These are phyloP conservation scores for Leucocoprinus sp. DNA, from an alignment of 768 basidiomycete species.

Conservation along the genomic window DNA sequence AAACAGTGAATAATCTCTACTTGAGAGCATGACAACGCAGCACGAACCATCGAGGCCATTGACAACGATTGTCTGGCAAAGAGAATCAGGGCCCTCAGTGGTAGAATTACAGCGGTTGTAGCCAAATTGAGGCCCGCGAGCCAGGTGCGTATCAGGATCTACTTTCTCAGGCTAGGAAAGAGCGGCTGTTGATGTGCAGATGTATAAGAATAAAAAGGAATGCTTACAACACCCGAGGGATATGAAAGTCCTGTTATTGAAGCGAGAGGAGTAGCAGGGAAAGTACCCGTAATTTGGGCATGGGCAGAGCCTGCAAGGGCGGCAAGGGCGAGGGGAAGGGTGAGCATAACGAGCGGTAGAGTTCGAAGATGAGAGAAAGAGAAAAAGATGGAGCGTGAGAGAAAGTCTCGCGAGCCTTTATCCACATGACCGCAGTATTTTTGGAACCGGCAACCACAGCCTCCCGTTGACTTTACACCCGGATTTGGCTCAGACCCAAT, in stretches of 20 bases:
- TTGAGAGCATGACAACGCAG: background rate
- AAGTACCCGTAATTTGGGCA: constrained; percentile 23
- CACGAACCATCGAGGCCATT: constrained; percentile 38
- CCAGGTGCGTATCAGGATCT: constrained; percentile 21
- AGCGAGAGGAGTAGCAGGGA: constrained; percentile 32
- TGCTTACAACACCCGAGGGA: constrained; percentile 32
- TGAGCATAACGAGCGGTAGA: constrained; percentile 5
- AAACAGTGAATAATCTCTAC: background rate
- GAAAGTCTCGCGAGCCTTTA: background rate
- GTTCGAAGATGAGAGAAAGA: constrained; percentile 5
- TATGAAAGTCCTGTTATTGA: constrained; percentile 30
- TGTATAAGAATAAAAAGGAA: background rate
- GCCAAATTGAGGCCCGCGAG: constrained; percentile 42
- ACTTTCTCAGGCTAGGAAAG: constrained; percentile 22
- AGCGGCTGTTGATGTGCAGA: background rate
- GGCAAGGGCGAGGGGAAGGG: constrained; percentile 16
- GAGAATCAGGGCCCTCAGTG: constrained; percentile 48
- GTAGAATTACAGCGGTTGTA: constrained; percentile 64
- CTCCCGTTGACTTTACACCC: no score
- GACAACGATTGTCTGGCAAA: constrained; percentile 53
- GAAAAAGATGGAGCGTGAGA: constrained; percentile 1
- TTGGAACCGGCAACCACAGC: no score
- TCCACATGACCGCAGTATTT: no score
- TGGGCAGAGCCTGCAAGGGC: constrained; percentile 14
- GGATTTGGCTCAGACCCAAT: no score